A percentile compares a stretch with the other conserved stretches of the same genome.
phyloP scores from a whole-genome alignment of 768 basidiomycete species.

The Auricularia sp. region DNA sequence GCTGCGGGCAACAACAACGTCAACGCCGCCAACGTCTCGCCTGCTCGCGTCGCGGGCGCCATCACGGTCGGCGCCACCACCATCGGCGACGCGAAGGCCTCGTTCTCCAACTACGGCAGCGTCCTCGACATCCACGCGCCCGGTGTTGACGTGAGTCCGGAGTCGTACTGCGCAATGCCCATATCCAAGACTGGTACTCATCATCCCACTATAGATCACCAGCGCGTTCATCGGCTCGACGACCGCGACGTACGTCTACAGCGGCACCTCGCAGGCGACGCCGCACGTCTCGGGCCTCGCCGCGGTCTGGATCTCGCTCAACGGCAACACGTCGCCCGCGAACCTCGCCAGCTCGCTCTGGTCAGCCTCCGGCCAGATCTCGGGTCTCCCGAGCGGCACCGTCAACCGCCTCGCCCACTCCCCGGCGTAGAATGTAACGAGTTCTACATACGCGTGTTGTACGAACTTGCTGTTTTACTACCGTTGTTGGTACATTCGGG shows the following conservation, averaged over 20 bases:
- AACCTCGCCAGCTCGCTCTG: neutral
- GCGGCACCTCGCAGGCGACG: neutral
- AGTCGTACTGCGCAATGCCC: no score
- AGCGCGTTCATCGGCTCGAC: neutral
- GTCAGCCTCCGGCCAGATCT: neutral
- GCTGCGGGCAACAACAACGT: conserved; percentile 12
- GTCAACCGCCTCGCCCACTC: neutral
- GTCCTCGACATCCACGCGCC: conserved; percentile 29
- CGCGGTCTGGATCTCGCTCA: neutral
- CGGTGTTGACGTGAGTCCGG: no score
- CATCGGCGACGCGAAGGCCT: conserved; percentile 26
- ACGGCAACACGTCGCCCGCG: neutral
- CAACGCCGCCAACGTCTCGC: conserved; percentile 8
- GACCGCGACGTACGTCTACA: neutral
- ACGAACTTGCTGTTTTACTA: no score
- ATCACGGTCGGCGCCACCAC: conserved; percentile 16
- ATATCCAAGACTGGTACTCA: no score
- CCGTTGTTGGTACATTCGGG: no score
- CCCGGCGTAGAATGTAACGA: no score
- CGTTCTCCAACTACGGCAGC: conserved; percentile 32
- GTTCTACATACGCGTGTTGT: no score
- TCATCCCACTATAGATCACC: neutral
- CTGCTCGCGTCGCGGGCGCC: conserved; percentile 10
- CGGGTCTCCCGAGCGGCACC: neutral
- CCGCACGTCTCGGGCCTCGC: neutral